Conservation (phyloP, 371 early-diverging fungal genomes). For the Mucor velutinosus region DNA sequence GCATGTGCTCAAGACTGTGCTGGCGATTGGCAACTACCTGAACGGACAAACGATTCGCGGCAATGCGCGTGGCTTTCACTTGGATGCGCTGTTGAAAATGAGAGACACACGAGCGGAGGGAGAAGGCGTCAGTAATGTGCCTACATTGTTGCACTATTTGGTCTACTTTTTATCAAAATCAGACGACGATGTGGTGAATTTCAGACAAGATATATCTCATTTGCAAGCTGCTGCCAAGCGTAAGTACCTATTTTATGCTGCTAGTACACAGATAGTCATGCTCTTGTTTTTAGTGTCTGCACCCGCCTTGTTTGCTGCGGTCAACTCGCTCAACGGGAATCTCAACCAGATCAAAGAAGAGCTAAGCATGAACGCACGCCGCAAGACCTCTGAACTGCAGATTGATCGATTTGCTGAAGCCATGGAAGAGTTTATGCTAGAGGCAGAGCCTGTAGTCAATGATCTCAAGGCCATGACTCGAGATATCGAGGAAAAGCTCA, state of each 20-base stretch:
- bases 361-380: constrained; percentile 32
- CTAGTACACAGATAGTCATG: neutral
- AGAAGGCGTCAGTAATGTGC: constrained; percentile 55
- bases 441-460: constrained; percentile 42
- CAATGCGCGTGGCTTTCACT: constrained; percentile 78
- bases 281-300: constrained; percentile 55
- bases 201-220: constrained; percentile 69
- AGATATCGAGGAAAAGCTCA: constrained; percentile 58
- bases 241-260: constrained; percentile 17
- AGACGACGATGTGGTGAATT: constrained; percentile 59
- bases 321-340: constrained; percentile 60
- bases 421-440: constrained; percentile 59
- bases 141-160: constrained; percentile 79
- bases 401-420: constrained; percentile 67
- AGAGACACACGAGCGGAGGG: constrained; percentile 69
- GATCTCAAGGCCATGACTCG: constrained; percentile 40
- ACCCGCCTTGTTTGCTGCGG: constrained; percentile 59
- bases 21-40: constrained; percentile 82
- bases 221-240: constrained; percentile 71
- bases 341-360: constrained; percentile 64
- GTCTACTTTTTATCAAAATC: constrained; percentile 64
- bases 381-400: constrained; percentile 41
- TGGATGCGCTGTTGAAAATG: constrained; percentile 75
- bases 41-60: constrained; percentile 82
- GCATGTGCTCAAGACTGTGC: constrained; percentile 65